Base-by-base conservation (phyloP, 345 rosid species). In the Excoecaria cochinchinensis region DNA sequence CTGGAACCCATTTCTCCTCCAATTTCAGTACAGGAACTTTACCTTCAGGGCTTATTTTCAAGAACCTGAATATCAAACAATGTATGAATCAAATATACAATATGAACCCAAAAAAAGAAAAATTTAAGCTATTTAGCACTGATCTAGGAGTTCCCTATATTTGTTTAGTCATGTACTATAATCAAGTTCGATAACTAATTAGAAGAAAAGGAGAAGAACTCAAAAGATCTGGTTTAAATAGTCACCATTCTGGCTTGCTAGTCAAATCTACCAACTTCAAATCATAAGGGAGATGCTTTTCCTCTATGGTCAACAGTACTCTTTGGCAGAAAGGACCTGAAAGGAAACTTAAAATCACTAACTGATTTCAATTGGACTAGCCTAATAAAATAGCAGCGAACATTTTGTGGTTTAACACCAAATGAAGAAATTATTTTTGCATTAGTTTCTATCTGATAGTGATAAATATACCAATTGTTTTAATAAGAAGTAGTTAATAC, bases 301-400 rank as follows among this genome's bases (percentile, higher is more conserved):
- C 98, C 89, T 92, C 97, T 86, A 95, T 72, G 31, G 97, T 90
- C 73, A 92, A 82, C 73, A 91, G 79, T 50, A 92, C 98, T 81
- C 92, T 92, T 80, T 91, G 99, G 82, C 91, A 90, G 85, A 95
- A 95, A 11, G 97, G 98, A 64, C 98, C 98, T 91, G 84, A 71
- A 67, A 53, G 61, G 42, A 75, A 51, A 63, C 19, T 47, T 51
- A 14, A 21, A 39, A 62, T 39, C 62, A 39, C 24, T n/a, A 51
- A 16, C 50, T 31, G 6, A 65, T 24, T 8, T 53, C 21, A 11
- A 52, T 31, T 17, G 12, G 8, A 36, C 19, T 62, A 36, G 21
- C 9, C 1, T 64, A 63, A 47, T 14, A 14, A 31, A 16, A 38
- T 44, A 67, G 52, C 56, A 47, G 16, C 24, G 19, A 17, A 67